phyloP scores from a whole-genome alignment of 2,329 filamentous ascomycete genomes.

The Paracoccidioides brasiliensis region DNA sequence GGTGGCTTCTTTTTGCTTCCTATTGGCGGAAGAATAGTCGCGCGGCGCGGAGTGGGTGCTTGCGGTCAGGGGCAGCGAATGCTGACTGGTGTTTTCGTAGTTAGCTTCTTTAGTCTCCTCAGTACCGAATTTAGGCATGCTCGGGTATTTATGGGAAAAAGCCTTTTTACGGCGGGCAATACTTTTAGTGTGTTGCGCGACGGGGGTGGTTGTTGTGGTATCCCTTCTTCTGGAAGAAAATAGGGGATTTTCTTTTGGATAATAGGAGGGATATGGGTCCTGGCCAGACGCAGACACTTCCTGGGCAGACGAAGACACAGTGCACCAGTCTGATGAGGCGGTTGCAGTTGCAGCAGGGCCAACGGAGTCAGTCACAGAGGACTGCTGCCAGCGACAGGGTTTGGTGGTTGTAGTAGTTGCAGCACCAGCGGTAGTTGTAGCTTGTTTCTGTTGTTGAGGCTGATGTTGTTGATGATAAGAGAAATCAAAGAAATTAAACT shows the following conservation, averaged over 20 bases:
- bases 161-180: neutral
- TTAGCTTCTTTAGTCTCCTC: neutral
- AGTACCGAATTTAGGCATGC: neutral
- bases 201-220: neutral
- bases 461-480: neutral
- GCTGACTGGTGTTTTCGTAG: slow-evolving; percentile 8
- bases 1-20: neutral
- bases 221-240: neutral
- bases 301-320: neutral
- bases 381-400: neutral
- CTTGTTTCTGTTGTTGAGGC: neutral
- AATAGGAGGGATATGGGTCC: neutral
- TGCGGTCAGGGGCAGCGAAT: slow-evolving; percentile 6
- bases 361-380: neutral
- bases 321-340: slow-evolving; percentile 1
- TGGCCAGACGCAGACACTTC: neutral
- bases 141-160: slow-evolving; percentile 2
- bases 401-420: neutral
- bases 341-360: neutral
- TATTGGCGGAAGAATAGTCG: neutral
- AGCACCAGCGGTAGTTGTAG: no score
- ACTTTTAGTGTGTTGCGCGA: neutral
- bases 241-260: neutral
- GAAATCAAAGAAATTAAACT: slow-evolving; percentile 8
- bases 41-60: neutral